These are phyloP conservation scores for Helicocarpus griseus DNA, from an alignment of 2,329 filamentous ascomycete species.

Conservation along the genomic window DNA sequence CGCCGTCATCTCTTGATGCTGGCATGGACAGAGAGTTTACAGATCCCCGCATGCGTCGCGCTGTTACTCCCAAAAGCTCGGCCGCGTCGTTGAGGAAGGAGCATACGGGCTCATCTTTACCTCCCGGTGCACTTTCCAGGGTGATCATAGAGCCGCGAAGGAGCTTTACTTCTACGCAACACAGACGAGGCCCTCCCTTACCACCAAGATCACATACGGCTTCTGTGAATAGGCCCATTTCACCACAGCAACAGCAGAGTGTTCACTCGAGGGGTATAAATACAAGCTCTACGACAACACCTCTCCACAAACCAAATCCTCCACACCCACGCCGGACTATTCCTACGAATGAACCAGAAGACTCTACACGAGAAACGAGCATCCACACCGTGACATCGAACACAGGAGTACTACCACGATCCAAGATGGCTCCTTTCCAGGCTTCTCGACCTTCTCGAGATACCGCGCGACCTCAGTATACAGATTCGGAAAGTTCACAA, in stretches of 20 bases:
- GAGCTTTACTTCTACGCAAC: neutral
- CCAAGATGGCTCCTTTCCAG: neutral
- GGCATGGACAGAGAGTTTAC: neutral
- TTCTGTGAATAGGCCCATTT: neutral
- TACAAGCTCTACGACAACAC: neutral
- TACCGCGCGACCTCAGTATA: slow-evolving; percentile 20
- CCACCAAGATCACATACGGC: neutral
- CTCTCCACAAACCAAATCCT: neutral
- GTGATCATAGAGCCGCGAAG: neutral
- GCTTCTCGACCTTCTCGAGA: slow-evolving; percentile 14
- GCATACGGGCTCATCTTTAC: neutral
- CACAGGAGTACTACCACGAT: neutral
- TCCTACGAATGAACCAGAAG: neutral
- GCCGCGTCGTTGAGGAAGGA: neutral
- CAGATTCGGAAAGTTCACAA: slow-evolving; percentile 27
- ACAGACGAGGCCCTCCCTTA: neutral
- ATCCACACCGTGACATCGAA: neutral
- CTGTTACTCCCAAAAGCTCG: neutral
- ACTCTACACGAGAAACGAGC: neutral
- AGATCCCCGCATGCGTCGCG: neutral
- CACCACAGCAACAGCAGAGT: neutral
- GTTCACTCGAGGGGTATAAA: neutral
- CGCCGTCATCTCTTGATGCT: neutral
- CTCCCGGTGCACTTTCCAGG: neutral
- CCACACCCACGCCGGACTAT: no score